Evolutionary conservation across 257 asterid genomes (phyloP), one percentile per base, ranked within the genome.

Genomic region (Buddleja alternifolia): DNA sequence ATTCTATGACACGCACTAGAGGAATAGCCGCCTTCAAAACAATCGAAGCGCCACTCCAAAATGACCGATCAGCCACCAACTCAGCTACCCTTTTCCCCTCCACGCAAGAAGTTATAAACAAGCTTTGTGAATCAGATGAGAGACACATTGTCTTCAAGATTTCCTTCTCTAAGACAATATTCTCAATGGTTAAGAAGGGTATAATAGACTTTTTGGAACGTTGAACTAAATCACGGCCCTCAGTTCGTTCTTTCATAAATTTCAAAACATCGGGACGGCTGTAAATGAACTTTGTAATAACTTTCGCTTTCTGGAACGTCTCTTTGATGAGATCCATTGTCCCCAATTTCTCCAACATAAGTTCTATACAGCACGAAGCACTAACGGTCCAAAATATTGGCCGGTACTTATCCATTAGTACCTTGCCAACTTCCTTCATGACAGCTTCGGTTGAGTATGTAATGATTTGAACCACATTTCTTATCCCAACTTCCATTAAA

Each of bases 381-480:
- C 88, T 82, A 11, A 80, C 84, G 0, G 90, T 74, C 94, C 95
- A 87, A 66, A 85, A 87, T 0, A 84, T 19, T 0, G 77, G 55
- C 51, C 72, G 71, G 52, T 77, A 72, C 52, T 69, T 82, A 7
- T 81, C 82, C 74, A 61, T 63, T 1, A 89, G 32, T 44, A 42
- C 65, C 79, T 70, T 64, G 7, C 94, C 90, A 1, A 79, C 73
- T 34, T 75, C 83, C 73, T 76, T 81, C 86, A 83, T 74, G 72
- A 78, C 79, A 15, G 74, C 24, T 11, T 90, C 80, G 54, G 71
- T 73, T 0, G 96, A 86, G 67, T 69, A 62, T 0, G 86, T 60
- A 6, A 84, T 63, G 4, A 90, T 75, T 50, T 90, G 92, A 3
- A 90, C 88, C 8, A 86, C 84, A 44, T 84, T 83, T 7, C 67